A percentile compares a stretch with the other conserved stretches of the same genome.
These are phyloP conservation scores for Leishmania martiniquensis DNA, from an alignment of 208 protist species.

Conservation along the genomic window DNA sequence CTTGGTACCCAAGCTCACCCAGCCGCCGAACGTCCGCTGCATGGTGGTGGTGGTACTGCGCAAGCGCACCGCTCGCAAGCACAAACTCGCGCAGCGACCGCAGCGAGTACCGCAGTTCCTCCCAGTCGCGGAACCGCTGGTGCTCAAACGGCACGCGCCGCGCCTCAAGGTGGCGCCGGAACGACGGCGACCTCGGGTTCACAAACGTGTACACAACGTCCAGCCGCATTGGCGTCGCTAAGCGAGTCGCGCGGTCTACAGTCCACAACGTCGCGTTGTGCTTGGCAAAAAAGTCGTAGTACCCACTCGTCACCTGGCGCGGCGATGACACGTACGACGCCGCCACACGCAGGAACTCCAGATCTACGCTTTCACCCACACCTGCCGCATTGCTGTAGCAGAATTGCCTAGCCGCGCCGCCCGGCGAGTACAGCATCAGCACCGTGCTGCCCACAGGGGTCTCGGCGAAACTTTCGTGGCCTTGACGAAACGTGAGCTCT, in stretches of 20 bases:
- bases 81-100: constrained; percentile 36
- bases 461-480: constrained; percentile 16
- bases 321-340: constrained; percentile 44
- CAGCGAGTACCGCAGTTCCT: constrained; percentile 63
- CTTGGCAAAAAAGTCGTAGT: constrained; percentile 42
- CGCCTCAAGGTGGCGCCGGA: constrained; percentile 26
- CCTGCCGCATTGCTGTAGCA: constrained; percentile 20
- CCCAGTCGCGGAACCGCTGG: constrained; percentile 51
- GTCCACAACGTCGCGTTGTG: constrained; percentile 49
- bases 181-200: constrained; percentile 44
- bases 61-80: constrained; percentile 29
- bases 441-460: constrained; percentile 34
- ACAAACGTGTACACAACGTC: constrained; percentile 70
- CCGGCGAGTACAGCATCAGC: constrained; percentile 37
- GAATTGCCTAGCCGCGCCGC: not conserved
- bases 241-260: constrained; percentile 24
- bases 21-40: constrained; percentile 27
- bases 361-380: constrained; percentile 7
- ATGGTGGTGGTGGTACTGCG: constrained; percentile 29
- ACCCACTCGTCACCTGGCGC: constrained; percentile 20
- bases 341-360: constrained; percentile 29
- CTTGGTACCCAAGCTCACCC: constrained; percentile 25
- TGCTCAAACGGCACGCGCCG: constrained; percentile 27
- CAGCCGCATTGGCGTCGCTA: constrained; percentile 41
- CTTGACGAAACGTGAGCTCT: no score